Evolutionary conservation across 352 stramenopile genomes (phyloP).

Genomic region (Phytophthora pluvialis): DNA sequence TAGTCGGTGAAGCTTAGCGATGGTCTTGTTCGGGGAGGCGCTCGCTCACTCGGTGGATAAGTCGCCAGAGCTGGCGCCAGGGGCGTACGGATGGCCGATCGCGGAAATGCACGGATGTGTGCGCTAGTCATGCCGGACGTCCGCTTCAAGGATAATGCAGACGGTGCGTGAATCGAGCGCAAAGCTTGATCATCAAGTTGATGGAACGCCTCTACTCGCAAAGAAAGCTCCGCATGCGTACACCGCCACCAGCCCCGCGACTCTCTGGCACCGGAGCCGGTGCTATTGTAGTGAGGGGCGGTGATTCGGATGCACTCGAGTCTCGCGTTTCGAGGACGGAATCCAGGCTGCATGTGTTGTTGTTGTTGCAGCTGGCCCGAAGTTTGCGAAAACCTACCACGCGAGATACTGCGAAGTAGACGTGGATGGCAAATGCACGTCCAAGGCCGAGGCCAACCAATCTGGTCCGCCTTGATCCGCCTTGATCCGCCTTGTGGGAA

Average conservation of each 20-base stretch:
- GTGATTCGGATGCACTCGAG: too few species aligned
- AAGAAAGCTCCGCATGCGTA: not conserved
- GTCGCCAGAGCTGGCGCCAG: slow-evolving; percentile 9
- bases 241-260: not conserved
- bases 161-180: slow-evolving; percentile 4
- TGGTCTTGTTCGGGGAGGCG: not conserved
- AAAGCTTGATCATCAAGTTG: not conserved
- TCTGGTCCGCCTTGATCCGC: not conserved
- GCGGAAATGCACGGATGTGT: slow-evolving; percentile 13
- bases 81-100: not conserved
- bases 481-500: not conserved
- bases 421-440: not conserved
- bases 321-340: not conserved
- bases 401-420: not conserved
- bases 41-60: not conserved
- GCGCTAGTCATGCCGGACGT: slow-evolving; percentile 13
- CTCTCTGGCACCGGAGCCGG: slow-evolving; percentile 8
- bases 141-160: slow-evolving; percentile 10
- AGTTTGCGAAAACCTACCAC: not conserved
- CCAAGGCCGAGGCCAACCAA: not conserved
- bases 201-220: slow-evolving; percentile 1
- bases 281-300: not conserved
- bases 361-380: not conserved
- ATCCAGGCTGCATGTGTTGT: not conserved
- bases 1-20: not conserved